phyloP scores from a whole-genome alignment of 202 grass and related monocot species.

The Schoenoplectus tabernaemontani region DNA sequence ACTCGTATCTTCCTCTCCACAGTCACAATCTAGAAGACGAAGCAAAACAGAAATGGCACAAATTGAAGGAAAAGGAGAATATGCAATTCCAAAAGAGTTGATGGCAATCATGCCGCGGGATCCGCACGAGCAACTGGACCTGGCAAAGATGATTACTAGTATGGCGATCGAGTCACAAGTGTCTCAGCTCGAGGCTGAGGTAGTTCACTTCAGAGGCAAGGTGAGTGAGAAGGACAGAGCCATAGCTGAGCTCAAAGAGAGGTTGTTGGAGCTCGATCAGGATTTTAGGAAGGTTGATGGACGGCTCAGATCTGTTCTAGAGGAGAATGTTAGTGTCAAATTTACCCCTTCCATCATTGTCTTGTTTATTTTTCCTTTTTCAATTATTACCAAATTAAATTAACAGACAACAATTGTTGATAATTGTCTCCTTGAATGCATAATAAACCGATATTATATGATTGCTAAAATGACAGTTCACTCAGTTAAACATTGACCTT shows the following conservation, averaged over 20 bases:
- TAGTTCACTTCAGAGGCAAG: conserved; percentile 35
- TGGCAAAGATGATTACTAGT: conserved; percentile 73
- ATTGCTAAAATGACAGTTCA: neutral
- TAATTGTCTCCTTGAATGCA: neutral
- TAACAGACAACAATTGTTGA: neutral
- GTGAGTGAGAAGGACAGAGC: conserved; percentile 43
- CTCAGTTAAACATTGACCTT: neutral
- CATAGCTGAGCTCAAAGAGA: conserved; percentile 57
- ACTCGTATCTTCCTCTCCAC: no score
- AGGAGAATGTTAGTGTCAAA: conserved; percentile 61
- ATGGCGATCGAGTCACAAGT: conserved; percentile 68
- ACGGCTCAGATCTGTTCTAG: conserved; percentile 51
- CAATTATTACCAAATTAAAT: neutral
- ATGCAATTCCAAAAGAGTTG: conserved; percentile 56
- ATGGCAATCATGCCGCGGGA: conserved; percentile 68
- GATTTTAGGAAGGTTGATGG: conserved; percentile 57
- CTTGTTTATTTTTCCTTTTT: neutral
- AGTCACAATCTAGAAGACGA: neutral
- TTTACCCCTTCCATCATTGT: neutral
- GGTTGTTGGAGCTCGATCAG: conserved; percentile 52
- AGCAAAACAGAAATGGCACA: conserved; percentile 19
- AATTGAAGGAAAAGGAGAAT: conserved; percentile 23
- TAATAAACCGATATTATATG: neutral
- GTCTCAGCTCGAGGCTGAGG: conserved; percentile 58
- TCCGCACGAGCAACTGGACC: conserved; percentile 75